Evolutionary conservation across 176 grass and related monocot species (phyloP).

Genomic region (Carex scoparia): DNA sequence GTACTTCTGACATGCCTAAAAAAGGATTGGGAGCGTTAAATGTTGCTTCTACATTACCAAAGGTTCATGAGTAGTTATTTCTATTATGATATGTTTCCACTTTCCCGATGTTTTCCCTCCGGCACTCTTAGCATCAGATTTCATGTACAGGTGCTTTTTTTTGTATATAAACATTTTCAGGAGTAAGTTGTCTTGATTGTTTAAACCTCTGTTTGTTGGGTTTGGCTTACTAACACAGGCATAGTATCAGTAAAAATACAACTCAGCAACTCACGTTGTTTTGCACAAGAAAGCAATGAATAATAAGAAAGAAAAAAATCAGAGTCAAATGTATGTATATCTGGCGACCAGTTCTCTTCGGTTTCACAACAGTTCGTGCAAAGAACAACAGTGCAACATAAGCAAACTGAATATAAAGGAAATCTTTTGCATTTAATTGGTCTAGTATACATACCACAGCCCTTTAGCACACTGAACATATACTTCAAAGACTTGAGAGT

Average conservation of each 20-base stretch:
- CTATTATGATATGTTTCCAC: neutral
- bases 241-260: neutral
- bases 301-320: neutral
- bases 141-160: neutral
- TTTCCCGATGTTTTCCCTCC: neutral
- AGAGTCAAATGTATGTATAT: neutral
- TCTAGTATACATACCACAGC: conserved; percentile 41
- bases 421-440: neutral
- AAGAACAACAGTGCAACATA: conserved; percentile 2
- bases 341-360: neutral
- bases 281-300: neutral
- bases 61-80: neutral
- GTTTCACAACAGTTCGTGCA: neutral
- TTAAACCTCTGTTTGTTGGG: neutral
- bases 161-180: neutral
- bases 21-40: conserved; percentile 23
- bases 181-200: neutral
- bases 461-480: conserved; percentile 77
- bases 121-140: neutral
- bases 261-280: neutral
- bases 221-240: neutral
- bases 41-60: conserved; percentile 10
- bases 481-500: conserved; percentile 75
- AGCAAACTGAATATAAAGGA: neutral
- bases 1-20: conserved; percentile 73